Evolutionary conservation across 768 basidiomycete genomes (phyloP), one percentile per base, ranked within the genome.

Genomic region (Pleurotus salmoneostramineus): DNA sequence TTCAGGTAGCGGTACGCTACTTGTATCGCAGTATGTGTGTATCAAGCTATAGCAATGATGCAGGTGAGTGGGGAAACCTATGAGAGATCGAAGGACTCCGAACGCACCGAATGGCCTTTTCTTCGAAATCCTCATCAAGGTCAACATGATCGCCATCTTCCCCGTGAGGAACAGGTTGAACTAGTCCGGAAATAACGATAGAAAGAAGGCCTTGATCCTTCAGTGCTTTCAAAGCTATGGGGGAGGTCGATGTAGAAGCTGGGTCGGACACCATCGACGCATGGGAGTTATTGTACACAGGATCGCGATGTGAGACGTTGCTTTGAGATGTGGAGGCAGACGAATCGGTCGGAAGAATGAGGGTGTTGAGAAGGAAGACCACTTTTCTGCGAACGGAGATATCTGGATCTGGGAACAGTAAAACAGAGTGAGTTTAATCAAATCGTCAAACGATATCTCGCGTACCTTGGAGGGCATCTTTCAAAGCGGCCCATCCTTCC

Each of bases 371-470:
- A 14, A 95, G 81, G 72, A 94, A 95, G 3, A 83, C 79, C 0
- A 82, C 77, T 68, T 95, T 95, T 56, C 92, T 80, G 15, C 93
- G 87, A 54, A 95, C 83, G 37, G 72, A 70, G 31, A 91, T 86
- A 61, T 89, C 84, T 4, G 92, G 85, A 70, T 96, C 94, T 91
- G 50, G 5, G 21, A 27, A 27, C 3, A 27, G 1, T 27, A 56
- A 2, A 56, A 3, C n/a, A 43, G 12, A 43, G 21, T 58, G 37
- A 57, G 56, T 54, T 37, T n/a, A 33, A 10, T 36, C 42, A 31
- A 14, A 6, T 12, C 4, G 21, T 32, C 42, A 6, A 3, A 44
- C 15, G 36, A 21, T 15, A 45, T 32, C 14, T n/a, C 63, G 71
- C 15, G 6, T 32, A 87, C 89, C 88, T 71, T 83, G 79, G 2